Evolutionary conservation across 768 basidiomycete species (phyloP), one percentile per base, ranked within the genome.

Genomic region (Hebeloma cylindrosporum): DNA sequence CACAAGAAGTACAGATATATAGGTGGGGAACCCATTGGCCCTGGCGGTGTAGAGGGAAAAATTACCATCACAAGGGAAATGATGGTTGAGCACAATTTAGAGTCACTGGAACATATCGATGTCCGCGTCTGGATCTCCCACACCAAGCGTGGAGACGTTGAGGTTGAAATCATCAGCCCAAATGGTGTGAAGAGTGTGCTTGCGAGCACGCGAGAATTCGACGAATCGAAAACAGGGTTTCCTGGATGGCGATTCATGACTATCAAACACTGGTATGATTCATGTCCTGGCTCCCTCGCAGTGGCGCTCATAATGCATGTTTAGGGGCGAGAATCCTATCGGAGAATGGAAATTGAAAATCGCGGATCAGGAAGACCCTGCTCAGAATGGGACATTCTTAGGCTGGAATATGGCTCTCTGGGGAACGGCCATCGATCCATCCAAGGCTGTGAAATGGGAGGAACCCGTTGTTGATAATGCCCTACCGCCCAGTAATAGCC

Each of bases 181-280:
- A 79, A 79, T 30, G 93, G 92, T 5, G 72, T 97, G 45, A 82
- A 70, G 58, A 95, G 93, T 64, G 72, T 95, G 10, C 66, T 99
- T 31, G 94, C 88, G 14, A 79, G 80, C 21, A 72, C 72, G 40
- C 78, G 95, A 42, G 58, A 72, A 38, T 71, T 73, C 13, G 95
- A 99, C 59, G 63, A 66, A 18, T 81, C 77, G 3, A 62, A 59
- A 8, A 75, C 72, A 7, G 96, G 96, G 3, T 95, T 77, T 63
- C 79, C 80, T 25, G 94, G 90, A 2, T 99, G 95, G 95, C 83
- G 78, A 27, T 99, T 99, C 62, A 97, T 96, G 93, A 80, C 82
- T 25, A 77, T 97, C 43, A 99, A 98, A 66, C 95, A 99, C 59
- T 99, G 95, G 94, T 94, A 53, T 56, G 80, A 64, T 20, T 28